These are phyloP conservation scores for Emergomyces pasteurianus DNA, from an alignment of 2,329 filamentous ascomycete species.

Conservation along the genomic window DNA sequence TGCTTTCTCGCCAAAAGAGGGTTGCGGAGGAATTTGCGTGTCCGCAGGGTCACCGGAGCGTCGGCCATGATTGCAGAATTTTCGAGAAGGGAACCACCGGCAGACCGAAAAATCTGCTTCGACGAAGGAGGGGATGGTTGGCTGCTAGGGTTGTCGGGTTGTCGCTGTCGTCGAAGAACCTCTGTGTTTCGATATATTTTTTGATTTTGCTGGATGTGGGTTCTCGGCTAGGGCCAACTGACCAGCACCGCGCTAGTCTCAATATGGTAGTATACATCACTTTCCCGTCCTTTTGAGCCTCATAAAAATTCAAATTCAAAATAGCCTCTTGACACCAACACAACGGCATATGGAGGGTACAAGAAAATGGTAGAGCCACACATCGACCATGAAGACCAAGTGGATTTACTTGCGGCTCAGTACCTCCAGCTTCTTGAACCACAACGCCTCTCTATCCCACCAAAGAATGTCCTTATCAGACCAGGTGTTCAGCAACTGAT, in stretches of 20 bases:
- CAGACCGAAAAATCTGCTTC: conserved; percentile 18
- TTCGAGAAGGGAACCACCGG: conserved; percentile 15
- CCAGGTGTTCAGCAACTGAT: conserved; percentile 54
- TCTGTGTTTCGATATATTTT: conserved; percentile 16
- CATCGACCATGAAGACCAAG: conserved; percentile 16
- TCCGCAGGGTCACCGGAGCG: conserved; percentile 70
- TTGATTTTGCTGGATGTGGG: conserved; percentile 32
- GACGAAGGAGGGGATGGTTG: conserved; percentile 13
- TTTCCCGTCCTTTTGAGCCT: conserved; percentile 9
- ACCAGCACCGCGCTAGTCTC: conserved; percentile 18
- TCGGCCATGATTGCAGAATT: conserved; percentile 71
- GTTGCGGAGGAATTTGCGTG: conserved; percentile 99
- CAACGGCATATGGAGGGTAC: not conserved
- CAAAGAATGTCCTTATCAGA: conserved; percentile 44
- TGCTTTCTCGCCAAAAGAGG: conserved; percentile 97
- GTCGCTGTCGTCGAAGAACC: conserved; percentile 18
- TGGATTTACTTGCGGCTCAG: conserved; percentile 46
- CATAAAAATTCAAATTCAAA: not conserved
- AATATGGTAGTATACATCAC: conserved; percentile 1
- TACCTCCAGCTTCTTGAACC: conserved; percentile 65
- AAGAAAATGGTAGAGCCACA: conserved; percentile 3
- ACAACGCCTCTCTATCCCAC: conserved; percentile 51
- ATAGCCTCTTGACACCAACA: not conserved
- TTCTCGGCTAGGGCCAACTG: conserved; percentile 29
- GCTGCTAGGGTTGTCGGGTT: conserved; percentile 19